Conservation (phyloP, 2,329 filamentous ascomycete species). For the Colletotrichum spinosum region DNA sequence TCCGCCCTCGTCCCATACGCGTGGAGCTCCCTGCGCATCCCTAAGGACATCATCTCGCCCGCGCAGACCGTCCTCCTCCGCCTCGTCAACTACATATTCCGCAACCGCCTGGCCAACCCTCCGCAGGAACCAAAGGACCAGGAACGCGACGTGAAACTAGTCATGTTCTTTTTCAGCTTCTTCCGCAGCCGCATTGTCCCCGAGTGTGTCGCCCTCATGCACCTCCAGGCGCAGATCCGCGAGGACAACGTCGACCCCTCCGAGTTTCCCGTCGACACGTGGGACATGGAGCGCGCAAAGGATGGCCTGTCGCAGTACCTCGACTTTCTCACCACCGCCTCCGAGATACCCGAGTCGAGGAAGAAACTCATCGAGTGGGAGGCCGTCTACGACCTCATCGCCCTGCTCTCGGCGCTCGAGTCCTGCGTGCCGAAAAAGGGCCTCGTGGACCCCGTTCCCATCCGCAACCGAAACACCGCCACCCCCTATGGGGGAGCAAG, state of each 20-base stretch:
- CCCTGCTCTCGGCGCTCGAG: conserved; percentile 87
- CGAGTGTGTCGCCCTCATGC: conserved; percentile 93
- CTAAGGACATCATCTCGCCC: conserved; percentile 95
- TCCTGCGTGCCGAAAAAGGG: conserved; percentile 87
- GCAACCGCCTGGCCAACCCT: conserved; percentile 60
- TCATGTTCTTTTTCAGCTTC: conserved; percentile 92
- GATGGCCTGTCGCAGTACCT: conserved; percentile 95
- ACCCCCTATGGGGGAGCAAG: conserved; percentile 33
- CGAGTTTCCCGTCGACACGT: conserved; percentile 93
- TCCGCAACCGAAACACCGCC: conserved; percentile 39
- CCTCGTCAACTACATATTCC: conserved; percentile 89
- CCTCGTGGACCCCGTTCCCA: conserved; percentile 60
- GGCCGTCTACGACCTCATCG: conserved; percentile 87
- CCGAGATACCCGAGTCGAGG: conserved; percentile 86
- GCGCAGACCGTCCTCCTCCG: conserved; percentile 94
- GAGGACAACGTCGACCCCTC: conserved; percentile 79
- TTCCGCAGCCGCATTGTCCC: conserved; percentile 94
- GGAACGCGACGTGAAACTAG: conserved; percentile 68
- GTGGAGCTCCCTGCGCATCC: conserved; percentile 90
- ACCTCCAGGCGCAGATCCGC: conserved; percentile 90
- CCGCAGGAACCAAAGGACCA: conserved; percentile 63
- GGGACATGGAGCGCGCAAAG: conserved; percentile 98
- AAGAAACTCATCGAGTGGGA: conserved; percentile 92
- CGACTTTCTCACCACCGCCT: conserved; percentile 91
- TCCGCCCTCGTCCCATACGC: conserved; percentile 91